Conservation (phyloP, 441 rosid species). For the Gossypium trilobum region DNA sequence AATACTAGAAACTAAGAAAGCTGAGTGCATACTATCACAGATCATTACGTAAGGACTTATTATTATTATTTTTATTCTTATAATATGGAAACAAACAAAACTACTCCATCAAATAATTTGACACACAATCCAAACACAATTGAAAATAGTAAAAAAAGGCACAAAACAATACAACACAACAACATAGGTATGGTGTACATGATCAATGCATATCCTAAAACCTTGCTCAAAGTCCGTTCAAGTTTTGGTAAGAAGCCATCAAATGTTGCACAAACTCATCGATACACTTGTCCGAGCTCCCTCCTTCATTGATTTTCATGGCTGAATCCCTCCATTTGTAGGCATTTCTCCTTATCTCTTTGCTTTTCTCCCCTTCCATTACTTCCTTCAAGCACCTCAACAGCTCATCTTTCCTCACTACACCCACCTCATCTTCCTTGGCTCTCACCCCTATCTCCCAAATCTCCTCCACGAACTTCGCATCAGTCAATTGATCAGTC, state of each 20-base stretch:
- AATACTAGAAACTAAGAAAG: background rate
- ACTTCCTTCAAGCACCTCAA: constrained; percentile 47
- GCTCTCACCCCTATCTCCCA: constrained; percentile 53
- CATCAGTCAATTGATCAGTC: constrained; percentile 46
- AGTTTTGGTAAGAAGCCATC: background rate
- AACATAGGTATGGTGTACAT: no score
- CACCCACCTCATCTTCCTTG: constrained; percentile 35
- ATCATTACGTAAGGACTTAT: background rate
- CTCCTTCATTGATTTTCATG: constrained; percentile 43
- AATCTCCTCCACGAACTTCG: constrained; percentile 40
- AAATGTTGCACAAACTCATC: constrained; percentile 33
- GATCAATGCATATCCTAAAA: background rate
- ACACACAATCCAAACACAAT: background rate
- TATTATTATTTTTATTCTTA: background rate
- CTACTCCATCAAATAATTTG: background rate
- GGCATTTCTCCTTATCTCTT: constrained; percentile 36
- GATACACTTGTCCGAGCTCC: constrained; percentile 48
- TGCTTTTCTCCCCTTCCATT: constrained; percentile 46
- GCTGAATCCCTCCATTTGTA: constrained; percentile 49
- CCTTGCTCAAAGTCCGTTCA: background rate
- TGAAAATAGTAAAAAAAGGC: no score
- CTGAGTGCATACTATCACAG: background rate
- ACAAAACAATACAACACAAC: no score
- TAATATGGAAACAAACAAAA: background rate
- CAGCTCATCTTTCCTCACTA: constrained; percentile 43